These are phyloP conservation scores for Trametes cubensis DNA, from an alignment of 768 basidiomycete species.

Conservation along the genomic window DNA sequence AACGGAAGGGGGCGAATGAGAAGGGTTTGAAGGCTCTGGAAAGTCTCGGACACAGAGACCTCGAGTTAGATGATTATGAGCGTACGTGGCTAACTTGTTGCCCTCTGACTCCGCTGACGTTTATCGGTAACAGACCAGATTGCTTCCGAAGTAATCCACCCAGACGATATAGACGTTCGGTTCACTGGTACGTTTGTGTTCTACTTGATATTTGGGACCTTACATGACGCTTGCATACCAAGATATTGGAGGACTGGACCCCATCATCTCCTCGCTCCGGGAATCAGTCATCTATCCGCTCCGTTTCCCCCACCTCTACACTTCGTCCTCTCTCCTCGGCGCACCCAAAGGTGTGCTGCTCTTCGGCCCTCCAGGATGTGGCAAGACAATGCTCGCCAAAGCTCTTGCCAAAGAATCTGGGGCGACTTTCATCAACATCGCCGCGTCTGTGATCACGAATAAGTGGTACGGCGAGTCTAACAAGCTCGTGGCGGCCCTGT, in stretches of 20 bases:
- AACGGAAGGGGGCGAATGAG: slow-evolving; percentile 63
- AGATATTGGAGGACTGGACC: slow-evolving; percentile 93
- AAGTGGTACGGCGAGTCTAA: slow-evolving; percentile 92
- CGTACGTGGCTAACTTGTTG: slow-evolving; percentile 47
- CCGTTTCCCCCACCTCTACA: slow-evolving; percentile 87
- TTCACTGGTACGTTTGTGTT: slow-evolving; percentile 61
- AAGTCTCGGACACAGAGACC: slow-evolving; percentile 66
- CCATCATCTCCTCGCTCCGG: slow-evolving; percentile 84
- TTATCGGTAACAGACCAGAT: slow-evolving; percentile 62
- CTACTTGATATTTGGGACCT: background rate
- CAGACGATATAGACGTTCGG: slow-evolving; percentile 79
- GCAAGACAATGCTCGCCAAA: slow-evolving; percentile 99
- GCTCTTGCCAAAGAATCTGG: slow-evolving; percentile 96
- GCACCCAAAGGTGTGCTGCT: slow-evolving; percentile 96
- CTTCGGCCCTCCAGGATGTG: slow-evolving; percentile 96
- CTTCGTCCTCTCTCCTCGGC: slow-evolving; percentile 76
- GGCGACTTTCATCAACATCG: slow-evolving; percentile 93
- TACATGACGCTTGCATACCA: slow-evolving; percentile 17
- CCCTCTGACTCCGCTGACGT: slow-evolving; percentile 1
- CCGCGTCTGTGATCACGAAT: slow-evolving; percentile 72
- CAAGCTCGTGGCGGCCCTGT: slow-evolving; percentile 92
- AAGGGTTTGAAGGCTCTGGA: slow-evolving; percentile 74
- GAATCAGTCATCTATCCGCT: slow-evolving; percentile 97
- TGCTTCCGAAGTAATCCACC: slow-evolving; percentile 90
- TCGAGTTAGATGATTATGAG: slow-evolving; percentile 92